A percentile compares a stretch with the other conserved stretches of the same genome.
Conservation (phyloP, 140 eudicot species). For the Artemisia princeps region DNA sequence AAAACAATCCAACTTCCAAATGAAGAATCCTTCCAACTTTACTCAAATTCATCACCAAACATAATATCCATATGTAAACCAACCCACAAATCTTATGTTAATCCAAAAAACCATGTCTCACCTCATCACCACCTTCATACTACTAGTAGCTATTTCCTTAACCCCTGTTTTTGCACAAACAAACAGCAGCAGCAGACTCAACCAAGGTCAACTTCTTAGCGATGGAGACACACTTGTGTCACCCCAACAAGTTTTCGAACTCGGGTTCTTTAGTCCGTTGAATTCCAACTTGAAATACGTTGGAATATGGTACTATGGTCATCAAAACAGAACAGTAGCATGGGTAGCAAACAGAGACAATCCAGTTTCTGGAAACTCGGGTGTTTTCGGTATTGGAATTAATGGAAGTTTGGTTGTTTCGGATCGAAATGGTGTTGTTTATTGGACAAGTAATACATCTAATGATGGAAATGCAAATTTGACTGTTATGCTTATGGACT, state of each 20-base stretch:
- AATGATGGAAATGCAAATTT: slow-evolving; percentile 11
- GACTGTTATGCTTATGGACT: slow-evolving; percentile 41
- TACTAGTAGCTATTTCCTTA: slow-evolving; percentile 6
- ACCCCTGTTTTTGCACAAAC: slow-evolving; percentile 30
- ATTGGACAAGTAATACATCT: slow-evolving; percentile 43
- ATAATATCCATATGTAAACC: neutral
- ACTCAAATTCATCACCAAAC: neutral
- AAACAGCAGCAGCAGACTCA: slow-evolving; percentile 29
- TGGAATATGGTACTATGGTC: slow-evolving; percentile 63
- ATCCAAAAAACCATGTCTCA: slow-evolving; percentile 24
- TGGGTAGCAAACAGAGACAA: slow-evolving; percentile 76
- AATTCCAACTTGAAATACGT: slow-evolving; percentile 39
- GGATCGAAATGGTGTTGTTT: slow-evolving; percentile 27
- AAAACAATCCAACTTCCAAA: slow-evolving; percentile 6
- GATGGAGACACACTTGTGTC: slow-evolving; percentile 57
- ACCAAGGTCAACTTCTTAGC: slow-evolving; percentile 33
- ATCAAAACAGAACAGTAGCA: slow-evolving; percentile 35
- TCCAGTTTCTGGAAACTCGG: slow-evolving; percentile 38
- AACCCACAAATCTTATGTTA: slow-evolving; percentile 10
- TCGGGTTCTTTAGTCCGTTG: slow-evolving; percentile 69
- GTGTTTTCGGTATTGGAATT: slow-evolving; percentile 30
- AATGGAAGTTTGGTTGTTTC: slow-evolving; percentile 41
- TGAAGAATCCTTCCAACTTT: neutral
- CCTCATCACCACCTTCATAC: slow-evolving; percentile 7
- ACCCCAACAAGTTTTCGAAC: slow-evolving; percentile 31